Conservation (phyloP, 345 rosid genomes). For the Syzygium jambos region DNA sequence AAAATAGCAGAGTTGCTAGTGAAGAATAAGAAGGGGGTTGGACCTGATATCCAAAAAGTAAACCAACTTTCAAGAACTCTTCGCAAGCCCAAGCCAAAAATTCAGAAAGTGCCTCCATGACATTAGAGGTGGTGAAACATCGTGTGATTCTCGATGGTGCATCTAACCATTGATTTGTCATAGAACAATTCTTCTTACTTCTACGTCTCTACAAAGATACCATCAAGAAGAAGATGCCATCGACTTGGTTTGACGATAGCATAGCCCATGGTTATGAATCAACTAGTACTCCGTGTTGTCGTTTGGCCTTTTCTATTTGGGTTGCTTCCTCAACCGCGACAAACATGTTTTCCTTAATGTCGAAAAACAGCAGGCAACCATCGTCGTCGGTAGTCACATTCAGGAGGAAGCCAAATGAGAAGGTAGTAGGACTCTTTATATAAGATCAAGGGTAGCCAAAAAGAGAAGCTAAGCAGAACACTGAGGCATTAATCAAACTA, state of each 20-base stretch:
- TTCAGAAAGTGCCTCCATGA: neutral
- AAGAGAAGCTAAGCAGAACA: neutral
- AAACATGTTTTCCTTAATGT: neutral
- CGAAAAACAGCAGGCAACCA: neutral
- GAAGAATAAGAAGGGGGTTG: neutral
- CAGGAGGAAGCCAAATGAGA: neutral
- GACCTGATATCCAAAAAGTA: neutral
- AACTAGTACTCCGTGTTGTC: neutral
- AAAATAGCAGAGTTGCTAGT: neutral
- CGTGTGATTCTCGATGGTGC: neutral
- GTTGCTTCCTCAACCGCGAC: neutral
- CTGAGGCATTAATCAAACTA: neutral
- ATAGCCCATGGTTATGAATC: neutral
- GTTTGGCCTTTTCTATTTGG: neutral
- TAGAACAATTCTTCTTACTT: neutral
- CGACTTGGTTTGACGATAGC: neutral
- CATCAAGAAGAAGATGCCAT: neutral
- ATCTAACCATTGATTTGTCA: neutral
- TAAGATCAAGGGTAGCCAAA: neutral
- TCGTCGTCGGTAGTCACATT: neutral
- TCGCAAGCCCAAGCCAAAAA: neutral
- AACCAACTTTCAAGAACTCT: neutral
- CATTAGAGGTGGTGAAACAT: too few relatives aligned
- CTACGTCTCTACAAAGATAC: neutral
- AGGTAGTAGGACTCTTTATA: neutral